Conservation (phyloP, 257 asterid species). For the Parsonsia alboflavescens region DNA sequence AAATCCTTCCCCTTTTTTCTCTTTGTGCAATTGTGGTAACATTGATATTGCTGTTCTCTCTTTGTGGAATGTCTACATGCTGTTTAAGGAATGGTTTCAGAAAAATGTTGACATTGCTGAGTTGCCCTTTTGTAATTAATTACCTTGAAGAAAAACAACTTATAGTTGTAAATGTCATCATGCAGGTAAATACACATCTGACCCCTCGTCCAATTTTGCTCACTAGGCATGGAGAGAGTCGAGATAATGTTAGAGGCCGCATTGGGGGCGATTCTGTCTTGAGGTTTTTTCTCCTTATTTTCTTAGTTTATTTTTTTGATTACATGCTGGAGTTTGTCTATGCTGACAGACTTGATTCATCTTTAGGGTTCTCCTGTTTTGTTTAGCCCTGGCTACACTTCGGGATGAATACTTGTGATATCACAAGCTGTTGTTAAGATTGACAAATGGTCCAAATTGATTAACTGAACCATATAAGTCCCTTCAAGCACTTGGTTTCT, state of each 20-base stretch:
- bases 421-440: not conserved
- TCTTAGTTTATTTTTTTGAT: not conserved
- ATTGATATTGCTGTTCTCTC: not conserved
- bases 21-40: not conserved
- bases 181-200: slow-evolving; percentile 94
- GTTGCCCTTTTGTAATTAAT: slow-evolving; percentile 4
- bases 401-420: not conserved
- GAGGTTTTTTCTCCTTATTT: slow-evolving; percentile 40
- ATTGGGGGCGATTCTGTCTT: slow-evolving; percentile 94
- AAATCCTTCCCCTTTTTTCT: not conserved
- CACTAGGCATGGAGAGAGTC: slow-evolving; percentile 98
- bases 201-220: slow-evolving; percentile 98
- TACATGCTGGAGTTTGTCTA: not conserved
- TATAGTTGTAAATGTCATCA: not conserved
- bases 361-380: not conserved
- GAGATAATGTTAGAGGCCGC: slow-evolving; percentile 88
- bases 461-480: not conserved
- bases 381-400: not conserved
- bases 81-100: not conserved
- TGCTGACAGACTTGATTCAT: not conserved
- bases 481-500: not conserved
- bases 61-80: slow-evolving; percentile 1
- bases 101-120: not conserved
- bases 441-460: not conserved
- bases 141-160: slow-evolving; percentile 4